These are phyloP conservation scores for Cicer judaicum DNA, from an alignment of 306 rosid species.

Conservation along the genomic window DNA sequence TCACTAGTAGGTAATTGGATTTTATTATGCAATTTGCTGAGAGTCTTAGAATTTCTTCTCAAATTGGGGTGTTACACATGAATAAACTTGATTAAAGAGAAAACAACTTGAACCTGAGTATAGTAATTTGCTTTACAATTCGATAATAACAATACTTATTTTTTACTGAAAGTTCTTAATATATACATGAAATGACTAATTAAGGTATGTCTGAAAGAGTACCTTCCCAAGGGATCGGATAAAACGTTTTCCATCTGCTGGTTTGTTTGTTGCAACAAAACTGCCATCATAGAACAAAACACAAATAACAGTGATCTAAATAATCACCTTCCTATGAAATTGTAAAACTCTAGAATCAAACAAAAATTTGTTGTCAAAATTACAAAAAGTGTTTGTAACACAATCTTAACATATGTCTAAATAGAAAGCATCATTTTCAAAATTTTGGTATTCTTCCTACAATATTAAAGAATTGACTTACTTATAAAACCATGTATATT, in stretches of 20 bases:
- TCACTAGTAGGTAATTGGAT: no score
- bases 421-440: constrained; percentile 23
- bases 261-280: constrained; percentile 78
- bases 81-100: neutral
- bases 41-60: no score
- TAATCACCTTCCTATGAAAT: constrained; percentile 5
- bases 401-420: neutral
- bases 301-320: constrained; percentile 30
- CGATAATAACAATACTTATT: neutral
- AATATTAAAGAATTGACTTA: constrained; percentile 52
- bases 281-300: constrained; percentile 53
- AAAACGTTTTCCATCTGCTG: constrained; percentile 79
- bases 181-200: neutral
- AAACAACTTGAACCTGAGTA: neutral
- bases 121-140: neutral
- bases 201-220: constrained; percentile 35
- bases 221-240: constrained; percentile 85
- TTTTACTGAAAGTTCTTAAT: constrained; percentile 12
- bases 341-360: neutral
- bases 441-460: constrained; percentile 4
- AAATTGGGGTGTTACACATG: no score
- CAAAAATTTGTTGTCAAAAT: constrained; percentile 9
- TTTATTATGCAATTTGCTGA: no score
- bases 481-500: constrained; percentile 91
- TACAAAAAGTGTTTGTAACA: neutral